Evolutionary conservation across 192 early-diverging fungal species (phyloP).

Genomic region (Backusella mclennaniae): DNA sequence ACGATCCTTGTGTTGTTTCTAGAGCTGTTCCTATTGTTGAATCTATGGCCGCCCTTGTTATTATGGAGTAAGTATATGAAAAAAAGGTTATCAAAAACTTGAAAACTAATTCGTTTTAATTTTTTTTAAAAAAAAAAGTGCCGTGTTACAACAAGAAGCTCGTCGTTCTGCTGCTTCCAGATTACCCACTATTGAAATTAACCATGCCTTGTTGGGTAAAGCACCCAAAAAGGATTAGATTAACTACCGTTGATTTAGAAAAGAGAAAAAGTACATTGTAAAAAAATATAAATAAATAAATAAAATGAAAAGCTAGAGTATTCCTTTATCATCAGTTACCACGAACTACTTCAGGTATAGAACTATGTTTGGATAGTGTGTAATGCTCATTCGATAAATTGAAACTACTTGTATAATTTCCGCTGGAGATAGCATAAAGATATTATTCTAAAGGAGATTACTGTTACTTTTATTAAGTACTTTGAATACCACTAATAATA

Average conservation of each 20-base stretch:
- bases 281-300: background rate
- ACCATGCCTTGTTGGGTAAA: conserved; percentile 35
- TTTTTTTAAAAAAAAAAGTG: conserved; percentile 37
- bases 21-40: conserved; percentile 98
- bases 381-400: too few relatives aligned
- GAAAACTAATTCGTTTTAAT: conserved; percentile 2
- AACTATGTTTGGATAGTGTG: too few relatives aligned
- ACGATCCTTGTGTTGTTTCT: conserved; percentile 97
- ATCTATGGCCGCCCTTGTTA: conserved; percentile 88
- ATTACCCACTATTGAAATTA: conserved; percentile 46
- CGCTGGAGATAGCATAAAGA: too few relatives aligned
- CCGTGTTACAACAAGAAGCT: conserved; percentile 61
- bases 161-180: conserved; percentile 50
- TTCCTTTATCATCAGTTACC: background rate
- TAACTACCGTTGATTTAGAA: background rate
- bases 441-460: too few relatives aligned
- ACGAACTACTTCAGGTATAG: background rate
- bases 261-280: background rate
- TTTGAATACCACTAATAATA: too few relatives aligned
- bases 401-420: too few relatives aligned
- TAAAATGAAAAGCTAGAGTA: background rate
- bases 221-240: conserved; percentile 25
- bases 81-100: background rate
- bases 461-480: too few relatives aligned
- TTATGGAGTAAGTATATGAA: conserved; percentile 78